phyloP scores from a whole-genome alignment of 306 rosid genomes.

The Luffa aegyptiaca region DNA sequence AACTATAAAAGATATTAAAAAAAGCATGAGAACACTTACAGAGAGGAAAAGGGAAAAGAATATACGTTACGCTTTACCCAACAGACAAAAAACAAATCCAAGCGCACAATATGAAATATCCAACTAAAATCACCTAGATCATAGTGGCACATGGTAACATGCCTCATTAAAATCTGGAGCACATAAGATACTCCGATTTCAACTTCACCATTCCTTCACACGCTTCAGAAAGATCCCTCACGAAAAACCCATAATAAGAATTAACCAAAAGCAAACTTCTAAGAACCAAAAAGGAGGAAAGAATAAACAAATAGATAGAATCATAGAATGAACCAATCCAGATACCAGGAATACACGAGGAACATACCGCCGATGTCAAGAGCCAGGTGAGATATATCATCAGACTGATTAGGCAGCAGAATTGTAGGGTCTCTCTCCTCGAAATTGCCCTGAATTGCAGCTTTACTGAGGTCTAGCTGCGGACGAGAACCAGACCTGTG shows the following conservation, averaged over 20 bases:
- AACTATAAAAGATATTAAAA: background rate
- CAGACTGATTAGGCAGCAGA: constrained; percentile 91
- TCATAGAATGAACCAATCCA: background rate
- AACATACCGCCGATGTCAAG: constrained; percentile 86
- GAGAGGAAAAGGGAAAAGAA: background rate
- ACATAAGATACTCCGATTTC: background rate
- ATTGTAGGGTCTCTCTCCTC: constrained; percentile 88
- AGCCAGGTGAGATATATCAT: constrained; percentile 82
- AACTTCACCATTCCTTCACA: background rate
- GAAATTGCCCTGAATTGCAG: constrained; percentile 70
- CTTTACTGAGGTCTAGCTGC: constrained; percentile 91
- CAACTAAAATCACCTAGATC: background rate
- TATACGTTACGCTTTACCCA: background rate
- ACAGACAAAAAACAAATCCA: background rate
- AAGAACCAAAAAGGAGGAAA: background rate
- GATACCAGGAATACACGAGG: background rate
- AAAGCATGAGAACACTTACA: background rate
- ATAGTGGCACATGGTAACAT: background rate
- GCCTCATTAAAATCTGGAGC: background rate
- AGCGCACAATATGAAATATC: background rate
- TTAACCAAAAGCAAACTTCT: background rate
- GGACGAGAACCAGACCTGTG: constrained; percentile 87
- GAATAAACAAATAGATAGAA: background rate
- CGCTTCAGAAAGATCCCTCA: background rate
- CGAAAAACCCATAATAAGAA: background rate